Conservation (phyloP, 2,329 filamentous ascomycete species). For the Dendrostoma leiphaemia region DNA sequence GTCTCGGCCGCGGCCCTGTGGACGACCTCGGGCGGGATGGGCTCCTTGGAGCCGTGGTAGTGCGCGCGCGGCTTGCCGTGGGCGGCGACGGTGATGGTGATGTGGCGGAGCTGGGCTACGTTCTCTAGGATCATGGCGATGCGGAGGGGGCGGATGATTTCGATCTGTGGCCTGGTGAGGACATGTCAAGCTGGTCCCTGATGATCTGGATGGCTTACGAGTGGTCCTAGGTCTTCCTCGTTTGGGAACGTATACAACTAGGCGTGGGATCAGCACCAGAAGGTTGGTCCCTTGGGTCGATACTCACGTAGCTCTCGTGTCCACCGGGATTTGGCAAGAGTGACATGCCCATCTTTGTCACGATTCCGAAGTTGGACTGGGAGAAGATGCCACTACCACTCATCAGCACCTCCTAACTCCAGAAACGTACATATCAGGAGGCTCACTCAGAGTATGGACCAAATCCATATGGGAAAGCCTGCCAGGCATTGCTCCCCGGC, state of each 20-base stretch:
- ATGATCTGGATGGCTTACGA: constrained; percentile 28
- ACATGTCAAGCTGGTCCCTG: neutral
- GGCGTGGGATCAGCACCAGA: constrained; percentile 29
- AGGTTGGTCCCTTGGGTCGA: neutral
- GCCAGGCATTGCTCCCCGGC: constrained; percentile 38
- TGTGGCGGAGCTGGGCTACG: constrained; percentile 42
- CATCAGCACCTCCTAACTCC: neutral
- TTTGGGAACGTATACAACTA: constrained; percentile 41
- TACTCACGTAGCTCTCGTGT: constrained; percentile 38
- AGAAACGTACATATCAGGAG: neutral
- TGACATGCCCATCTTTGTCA: constrained; percentile 51
- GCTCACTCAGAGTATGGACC: constrained; percentile 32
- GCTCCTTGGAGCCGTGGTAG: constrained; percentile 30
- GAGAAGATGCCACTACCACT: constrained; percentile 41
- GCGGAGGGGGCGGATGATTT: constrained; percentile 35
- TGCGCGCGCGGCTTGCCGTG: constrained; percentile 32
- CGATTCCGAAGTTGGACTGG: constrained; percentile 49
- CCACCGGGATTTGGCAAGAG: constrained; percentile 52
- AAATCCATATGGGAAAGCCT: constrained; percentile 40
- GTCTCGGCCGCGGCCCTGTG: constrained; percentile 27
- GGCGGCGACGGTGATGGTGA: constrained; percentile 35
- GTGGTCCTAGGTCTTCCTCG: constrained; percentile 46
- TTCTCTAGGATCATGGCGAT: constrained; percentile 40
- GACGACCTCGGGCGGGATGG: constrained; percentile 37
- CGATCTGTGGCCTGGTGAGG: constrained; percentile 22